Evolutionary conservation across 441 rosid genomes (phyloP), one percentile per base, ranked within the genome.

Genomic region (Pelargonium cotyledonis): DNA sequence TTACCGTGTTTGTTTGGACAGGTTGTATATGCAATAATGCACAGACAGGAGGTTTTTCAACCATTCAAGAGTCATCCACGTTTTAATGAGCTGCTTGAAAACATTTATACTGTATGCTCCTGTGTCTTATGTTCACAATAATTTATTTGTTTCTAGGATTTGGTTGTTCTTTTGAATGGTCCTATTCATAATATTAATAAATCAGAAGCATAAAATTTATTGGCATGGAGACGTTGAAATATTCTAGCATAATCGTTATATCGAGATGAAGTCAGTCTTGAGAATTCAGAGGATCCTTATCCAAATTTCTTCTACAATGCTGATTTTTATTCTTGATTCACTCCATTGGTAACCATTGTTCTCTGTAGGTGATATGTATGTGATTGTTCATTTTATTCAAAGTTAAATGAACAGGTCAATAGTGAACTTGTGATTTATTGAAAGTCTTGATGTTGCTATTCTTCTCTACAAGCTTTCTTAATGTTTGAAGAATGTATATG

Each of bases 21-120:
- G 99, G 86, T 92, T 76, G 90, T 95, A 23, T 95, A 95, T 80
- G 97, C 98, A 64, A 79, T 89, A 68, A 86, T 95, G 96, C 98
- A 95, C 80, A 81, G 98, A 80, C 96, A 95, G 81, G 99, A 95
- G 81, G 94, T 95, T 72, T 92, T 95, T 65, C 86, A 84, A 79
- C 98, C 98, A 66, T 95, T 92, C 76, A 87, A 86, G 83, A 85
- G 83, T 77, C 97, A 92, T 82, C 96, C 97, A 19, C 88, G 91
- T 66, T 95, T 92, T 75, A 86, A 77, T 60, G 99, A 92, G 85
- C 84, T 95, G 82, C 86, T 95, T 44, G 98, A 92, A 75, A 95
- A 95, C 77, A 88, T 95, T n/a, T 89, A 82, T 73, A 89, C 85
- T 68, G 99, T 92, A 86, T 11, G 75, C 31, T 68, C 46, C 71